Conservation (phyloP, 2,329 filamentous ascomycete genomes). For the Emergomyces africanus region DNA sequence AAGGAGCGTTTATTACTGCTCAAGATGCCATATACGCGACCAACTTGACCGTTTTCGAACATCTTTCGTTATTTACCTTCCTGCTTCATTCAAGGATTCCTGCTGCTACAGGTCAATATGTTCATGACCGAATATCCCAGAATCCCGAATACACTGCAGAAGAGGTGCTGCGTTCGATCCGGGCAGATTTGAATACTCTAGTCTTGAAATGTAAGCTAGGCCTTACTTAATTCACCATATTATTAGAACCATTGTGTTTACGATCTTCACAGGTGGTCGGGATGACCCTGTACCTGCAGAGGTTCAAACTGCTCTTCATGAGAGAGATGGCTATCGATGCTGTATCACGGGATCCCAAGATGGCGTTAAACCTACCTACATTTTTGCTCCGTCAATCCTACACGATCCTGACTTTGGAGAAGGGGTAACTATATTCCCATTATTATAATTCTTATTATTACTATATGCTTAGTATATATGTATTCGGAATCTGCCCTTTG, state of each 20-base stretch:
- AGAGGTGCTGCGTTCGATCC: neutral
- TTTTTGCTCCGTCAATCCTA: neutral
- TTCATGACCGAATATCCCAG: constrained; percentile 1
- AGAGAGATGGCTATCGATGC: neutral
- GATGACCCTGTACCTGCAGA: neutral
- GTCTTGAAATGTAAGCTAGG: constrained; percentile 5
- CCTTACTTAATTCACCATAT: neutral
- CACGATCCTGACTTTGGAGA: neutral
- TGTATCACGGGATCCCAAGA: neutral
- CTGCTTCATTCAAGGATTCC: neutral
- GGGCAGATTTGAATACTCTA: neutral
- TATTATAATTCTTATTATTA: too few relatives aligned
- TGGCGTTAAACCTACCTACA: neutral
- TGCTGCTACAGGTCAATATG: neutral
- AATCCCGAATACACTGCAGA: neutral
- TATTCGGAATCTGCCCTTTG: too few relatives aligned
- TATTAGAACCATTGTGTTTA: neutral
- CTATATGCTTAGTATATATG: neutral
- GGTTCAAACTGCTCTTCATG: neutral
- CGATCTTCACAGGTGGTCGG: neutral
- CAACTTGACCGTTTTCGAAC: neutral
- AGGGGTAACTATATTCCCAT: neutral
- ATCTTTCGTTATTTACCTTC: neutral
- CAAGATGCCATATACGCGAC: neutral
- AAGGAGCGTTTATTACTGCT: neutral